A percentile compares a stretch with the other conserved stretches of the same genome.
phyloP scores from a whole-genome alignment of 2,329 filamentous ascomycete genomes.

The Lasiodiplodia gonubiensis region DNA sequence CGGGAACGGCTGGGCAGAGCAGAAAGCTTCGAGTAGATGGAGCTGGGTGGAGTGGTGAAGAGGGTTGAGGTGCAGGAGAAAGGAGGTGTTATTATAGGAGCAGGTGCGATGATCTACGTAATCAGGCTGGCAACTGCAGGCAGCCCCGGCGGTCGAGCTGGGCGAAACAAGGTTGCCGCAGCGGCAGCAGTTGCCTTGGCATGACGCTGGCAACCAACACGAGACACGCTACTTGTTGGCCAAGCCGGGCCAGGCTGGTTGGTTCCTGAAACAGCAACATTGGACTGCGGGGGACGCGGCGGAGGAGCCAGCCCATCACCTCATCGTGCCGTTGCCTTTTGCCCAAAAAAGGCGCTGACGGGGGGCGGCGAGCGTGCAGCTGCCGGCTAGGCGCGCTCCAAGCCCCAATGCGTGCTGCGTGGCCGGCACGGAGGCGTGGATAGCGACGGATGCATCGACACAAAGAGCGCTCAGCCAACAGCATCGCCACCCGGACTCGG shows the following conservation, averaged over 20 bases:
- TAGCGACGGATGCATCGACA: conserved; percentile 17
- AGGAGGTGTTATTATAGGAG: conserved; percentile 23
- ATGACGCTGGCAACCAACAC: conserved; percentile 13
- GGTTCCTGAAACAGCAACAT: conserved; percentile 11
- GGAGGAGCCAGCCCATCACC: conserved; percentile 12
- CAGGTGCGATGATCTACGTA: conserved; percentile 8
- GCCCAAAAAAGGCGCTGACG: conserved; percentile 10
- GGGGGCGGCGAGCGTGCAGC: background rate
- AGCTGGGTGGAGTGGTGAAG: background rate
- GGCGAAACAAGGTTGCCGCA: conserved; percentile 18
- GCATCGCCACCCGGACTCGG: conserved; percentile 20
- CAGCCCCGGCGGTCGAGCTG: background rate
- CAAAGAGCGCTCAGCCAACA: conserved; percentile 8
- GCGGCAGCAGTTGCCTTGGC: conserved; percentile 19
- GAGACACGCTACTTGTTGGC: conserved; percentile 11
- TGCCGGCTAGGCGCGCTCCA: conserved; percentile 3
- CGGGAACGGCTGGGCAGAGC: background rate
- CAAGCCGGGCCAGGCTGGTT: conserved; percentile 18
- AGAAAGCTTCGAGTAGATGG: background rate
- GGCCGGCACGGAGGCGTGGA: background rate
- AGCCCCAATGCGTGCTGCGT: conserved; percentile 19
- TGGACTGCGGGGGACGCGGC: background rate
- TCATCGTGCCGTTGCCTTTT: conserved; percentile 11
- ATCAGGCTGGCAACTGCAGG: conserved; percentile 11
- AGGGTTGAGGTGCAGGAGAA: background rate